Evolutionary conservation across 169 alveolate species (phyloP), one percentile per base, ranked within the genome.

Genomic region (Cryptosporidium xiaoi): DNA sequence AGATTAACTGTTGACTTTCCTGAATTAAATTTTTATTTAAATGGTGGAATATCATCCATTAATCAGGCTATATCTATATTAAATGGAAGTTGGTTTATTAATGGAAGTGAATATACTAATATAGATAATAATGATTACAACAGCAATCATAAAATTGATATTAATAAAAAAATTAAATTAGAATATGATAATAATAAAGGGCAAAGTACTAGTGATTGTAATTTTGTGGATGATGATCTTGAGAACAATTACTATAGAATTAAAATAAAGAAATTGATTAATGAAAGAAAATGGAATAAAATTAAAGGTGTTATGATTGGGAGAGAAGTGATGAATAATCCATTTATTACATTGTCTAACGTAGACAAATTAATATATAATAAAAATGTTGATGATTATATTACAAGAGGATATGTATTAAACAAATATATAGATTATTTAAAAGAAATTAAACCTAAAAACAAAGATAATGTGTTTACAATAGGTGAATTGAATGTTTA

Each of bases 41-140:
- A 97, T 82, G 99, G 99, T n/a, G 99, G 98, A 12, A 82, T 96
- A 62, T 85, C 90, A 31, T 77, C 95, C 7, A 67, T 95, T 34
- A 91, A 93, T 18, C 44, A 67, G 46, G 82, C 84, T 58, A 12
- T 51, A 16, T 66, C 83, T n/a, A 34, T 62, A 7, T 36, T 77
- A 44, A 40, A 6, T 2, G 87, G 87, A 8, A 44, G 48, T 3
- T 77, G 87, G 87, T 69, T 48, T 69, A 6, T 69, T n/a, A 15
- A 55, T 12, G 20, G 46, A 34, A 46, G 44, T 50, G 33, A n/a
- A 2, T 5, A 27, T 13, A 24, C 0, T 15, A 66, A 69, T 0
- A 34, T 16, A n/a, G 1, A 16, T 51, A 6, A 51, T 6, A 8
- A 51, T 2, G 12, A 50, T 5, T 3, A 2, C 67, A 16, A 64